A percentile compares a stretch with the other conserved stretches of the same genome.
Evolutionary conservation across 176 grass and related monocot genomes (phyloP).

Genomic region (Juncus inflexus): DNA sequence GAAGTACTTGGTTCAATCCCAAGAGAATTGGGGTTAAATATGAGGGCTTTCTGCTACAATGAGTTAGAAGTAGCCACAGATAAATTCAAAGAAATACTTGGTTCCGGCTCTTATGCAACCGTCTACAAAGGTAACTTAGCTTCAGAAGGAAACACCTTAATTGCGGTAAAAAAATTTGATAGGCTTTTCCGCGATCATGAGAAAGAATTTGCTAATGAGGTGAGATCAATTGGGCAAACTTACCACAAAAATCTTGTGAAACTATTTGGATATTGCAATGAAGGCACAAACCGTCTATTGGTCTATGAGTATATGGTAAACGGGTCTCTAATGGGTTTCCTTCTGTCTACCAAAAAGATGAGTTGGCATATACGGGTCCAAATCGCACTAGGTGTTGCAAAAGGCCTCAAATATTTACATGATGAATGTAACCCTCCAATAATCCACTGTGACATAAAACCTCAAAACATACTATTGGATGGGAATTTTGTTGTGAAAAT

Average conservation of each 20-base stretch:
- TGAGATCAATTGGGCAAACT: conserved; percentile 43
- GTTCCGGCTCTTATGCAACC: conserved; percentile 36
- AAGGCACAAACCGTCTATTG: conserved; percentile 40
- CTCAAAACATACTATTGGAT: conserved; percentile 39
- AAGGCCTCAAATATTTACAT: conserved; percentile 41
- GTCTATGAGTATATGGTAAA: conserved; percentile 53
- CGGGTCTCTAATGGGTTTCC: conserved; percentile 30
- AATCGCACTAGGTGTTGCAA: conserved; percentile 32
- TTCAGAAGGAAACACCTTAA: neutral
- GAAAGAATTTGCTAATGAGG: conserved; percentile 36
- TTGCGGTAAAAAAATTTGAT: conserved; percentile 49
- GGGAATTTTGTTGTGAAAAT: conserved; percentile 27
- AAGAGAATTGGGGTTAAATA: neutral
- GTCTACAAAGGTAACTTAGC: conserved; percentile 36
- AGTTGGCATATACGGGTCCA: conserved; percentile 30
- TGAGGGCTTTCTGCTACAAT: conserved; percentile 30
- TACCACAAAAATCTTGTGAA: conserved; percentile 50
- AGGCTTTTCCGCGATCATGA: neutral
- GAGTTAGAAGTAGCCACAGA: conserved; percentile 35
- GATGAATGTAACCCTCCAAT: conserved; percentile 38
- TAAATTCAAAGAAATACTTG: conserved; percentile 34
- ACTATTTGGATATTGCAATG: conserved; percentile 46
- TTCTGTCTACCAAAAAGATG: conserved; percentile 22
- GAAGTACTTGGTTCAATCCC: too few relatives aligned
- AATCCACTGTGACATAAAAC: conserved; percentile 44